Conservation (phyloP, 2,329 filamentous ascomycete species). For the Trichoderma sp. region DNA sequence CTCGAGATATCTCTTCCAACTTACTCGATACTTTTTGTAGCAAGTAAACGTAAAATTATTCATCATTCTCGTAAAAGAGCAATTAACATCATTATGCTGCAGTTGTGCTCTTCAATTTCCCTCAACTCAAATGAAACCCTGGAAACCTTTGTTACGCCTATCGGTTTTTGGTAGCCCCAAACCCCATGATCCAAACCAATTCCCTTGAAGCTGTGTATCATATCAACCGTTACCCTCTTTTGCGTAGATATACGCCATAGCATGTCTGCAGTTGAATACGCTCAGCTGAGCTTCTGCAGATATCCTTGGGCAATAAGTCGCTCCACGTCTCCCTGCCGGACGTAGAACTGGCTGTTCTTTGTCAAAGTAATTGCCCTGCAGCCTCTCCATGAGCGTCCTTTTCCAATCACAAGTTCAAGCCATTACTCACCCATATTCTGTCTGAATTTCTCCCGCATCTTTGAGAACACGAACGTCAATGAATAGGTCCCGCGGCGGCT, state of each 20-base stretch:
- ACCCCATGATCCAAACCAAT: background rate
- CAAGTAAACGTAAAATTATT: background rate
- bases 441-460: constrained; percentile 97
- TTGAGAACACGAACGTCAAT: constrained; percentile 95
- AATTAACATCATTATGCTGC: background rate
- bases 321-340: constrained; percentile 93
- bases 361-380: constrained; percentile 88
- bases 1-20: background rate
- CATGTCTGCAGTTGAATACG: background rate
- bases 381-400: constrained; percentile 23
- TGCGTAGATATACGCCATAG: no score
- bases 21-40: background rate
- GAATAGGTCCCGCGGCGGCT: constrained; percentile 92
- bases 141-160: no score
- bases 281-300: constrained; percentile 82
- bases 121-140: no score
- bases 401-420: background rate
- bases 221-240: background rate
- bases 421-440: constrained; percentile 84
- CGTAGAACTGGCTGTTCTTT: constrained; percentile 98
- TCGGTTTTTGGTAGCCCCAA: background rate
- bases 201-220: background rate
- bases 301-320: constrained; percentile 92
- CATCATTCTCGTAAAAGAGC: background rate
- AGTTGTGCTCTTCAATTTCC: background rate